Evolutionary conservation across 2,329 filamentous ascomycete genomes (phyloP), one percentile per base, ranked within the genome.

Genomic region (Metarhizium rileyi): DNA sequence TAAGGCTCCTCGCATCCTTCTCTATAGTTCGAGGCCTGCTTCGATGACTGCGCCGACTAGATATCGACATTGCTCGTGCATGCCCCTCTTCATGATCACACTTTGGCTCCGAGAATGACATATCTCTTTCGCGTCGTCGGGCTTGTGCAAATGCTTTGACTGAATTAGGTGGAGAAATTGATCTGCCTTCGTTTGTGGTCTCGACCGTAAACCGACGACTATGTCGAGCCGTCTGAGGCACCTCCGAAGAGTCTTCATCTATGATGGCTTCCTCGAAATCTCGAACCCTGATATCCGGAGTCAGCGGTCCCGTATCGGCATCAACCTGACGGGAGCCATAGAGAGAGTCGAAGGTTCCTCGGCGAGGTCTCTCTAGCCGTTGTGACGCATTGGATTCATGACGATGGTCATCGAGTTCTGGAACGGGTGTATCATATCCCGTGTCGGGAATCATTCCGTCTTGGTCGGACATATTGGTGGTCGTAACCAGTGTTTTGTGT

Each of bases 91-190:
- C 63, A 7, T 58, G 54, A 5, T 76, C 70, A 18, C 63, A 61
- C 50, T 63, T 64, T 49, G 66, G 61, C 54, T 77, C 78, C 16
- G 75, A 78, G 54, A 76, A 70, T 22, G 76, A 83, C 62, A 76
- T 64, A 52, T 83, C 88, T 41, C 90, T 86, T 63, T 91, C 87
- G 52, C 90, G 84, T 52, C 89, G 87, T 46, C 89, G 85, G 49
- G 88, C 87, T 61, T 93, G 87, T 18, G 93, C 93, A 67, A 98
- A 98, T 4, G 93, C 93, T 66, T 97, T 95, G 47, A 98, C 90
- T 0, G 93, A 98, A 66, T 96, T 98, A 7, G 93, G 93, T 10
- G 91, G 91, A 5, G 93, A 97, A 2, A 80, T 72, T 1, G 87
- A 89, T 49, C 88, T 78, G 44, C 78, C 80, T 22, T 79, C 76